A percentile compares a stretch with the other conserved stretches of the same genome.
phyloP scores from a whole-genome alignment of 2,329 filamentous ascomycete genomes.

The Aspergillus oerlinghausenensis region DNA sequence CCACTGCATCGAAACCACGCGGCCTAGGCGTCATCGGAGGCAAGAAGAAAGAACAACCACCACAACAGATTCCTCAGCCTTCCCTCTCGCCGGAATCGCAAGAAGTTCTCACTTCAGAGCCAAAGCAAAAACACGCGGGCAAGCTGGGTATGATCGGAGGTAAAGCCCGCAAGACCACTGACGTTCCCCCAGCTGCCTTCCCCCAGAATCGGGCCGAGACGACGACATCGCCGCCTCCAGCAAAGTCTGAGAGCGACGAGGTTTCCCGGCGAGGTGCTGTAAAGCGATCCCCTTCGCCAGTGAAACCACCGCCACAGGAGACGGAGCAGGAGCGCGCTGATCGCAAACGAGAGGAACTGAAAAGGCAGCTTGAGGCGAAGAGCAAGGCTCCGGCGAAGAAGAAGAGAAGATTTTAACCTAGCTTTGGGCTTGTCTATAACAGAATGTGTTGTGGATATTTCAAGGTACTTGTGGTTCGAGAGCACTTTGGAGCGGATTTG shows the following conservation, averaged over 20 bases:
- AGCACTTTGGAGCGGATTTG: background rate
- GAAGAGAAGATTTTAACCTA: slow-evolving; percentile 50
- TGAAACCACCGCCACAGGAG: slow-evolving; percentile 13
- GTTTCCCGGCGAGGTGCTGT: background rate
- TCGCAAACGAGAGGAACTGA: slow-evolving; percentile 53
- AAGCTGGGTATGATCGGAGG: slow-evolving; percentile 37
- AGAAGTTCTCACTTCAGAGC: background rate
- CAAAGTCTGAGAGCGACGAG: background rate
- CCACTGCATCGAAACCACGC: slow-evolving; percentile 11
- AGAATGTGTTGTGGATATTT: background rate
- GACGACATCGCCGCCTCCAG: background rate
- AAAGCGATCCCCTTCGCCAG: slow-evolving; percentile 1
- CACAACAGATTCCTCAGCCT: background rate
- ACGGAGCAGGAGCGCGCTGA: slow-evolving; percentile 52
- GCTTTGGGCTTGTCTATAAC: background rate
- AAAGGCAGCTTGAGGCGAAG: slow-evolving; percentile 48
- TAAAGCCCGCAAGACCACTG: slow-evolving; percentile 12
- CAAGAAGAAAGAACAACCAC: slow-evolving; percentile 19
- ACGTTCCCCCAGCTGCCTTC: slow-evolving; percentile 3
- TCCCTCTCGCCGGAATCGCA: background rate
- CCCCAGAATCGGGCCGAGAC: background rate
- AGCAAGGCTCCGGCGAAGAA: slow-evolving; percentile 53
- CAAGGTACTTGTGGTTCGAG: background rate
- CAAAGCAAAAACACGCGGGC: slow-evolving; percentile 6
- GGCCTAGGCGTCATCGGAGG: slow-evolving; percentile 30